These are phyloP conservation scores for Nemania bipapillata DNA, from an alignment of 2,329 filamentous ascomycete species.

Conservation along the genomic window DNA sequence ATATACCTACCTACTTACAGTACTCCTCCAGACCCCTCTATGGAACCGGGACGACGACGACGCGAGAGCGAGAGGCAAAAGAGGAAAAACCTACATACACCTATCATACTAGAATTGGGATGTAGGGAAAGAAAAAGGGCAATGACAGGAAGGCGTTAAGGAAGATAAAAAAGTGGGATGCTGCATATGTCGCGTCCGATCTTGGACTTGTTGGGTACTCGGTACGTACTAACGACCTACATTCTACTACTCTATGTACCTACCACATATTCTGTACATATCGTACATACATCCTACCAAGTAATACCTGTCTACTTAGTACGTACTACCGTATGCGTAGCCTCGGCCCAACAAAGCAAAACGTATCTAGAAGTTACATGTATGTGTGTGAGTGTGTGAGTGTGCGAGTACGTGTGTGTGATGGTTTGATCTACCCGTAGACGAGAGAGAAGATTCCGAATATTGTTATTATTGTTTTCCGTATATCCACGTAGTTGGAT, in stretches of 20 bases:
- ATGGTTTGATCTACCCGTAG: background rate
- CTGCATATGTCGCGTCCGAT: slow-evolving; percentile 36
- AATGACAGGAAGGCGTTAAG: slow-evolving; percentile 31
- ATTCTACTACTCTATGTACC: background rate
- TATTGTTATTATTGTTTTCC: background rate
- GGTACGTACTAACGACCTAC: slow-evolving; percentile 19
- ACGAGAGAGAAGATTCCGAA: background rate
- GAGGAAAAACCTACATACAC: slow-evolving; percentile 3
- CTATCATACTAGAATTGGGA: slow-evolving; percentile 16
- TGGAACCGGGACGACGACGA: background rate
- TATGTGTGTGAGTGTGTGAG: no score
- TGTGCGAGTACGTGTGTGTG: no score
- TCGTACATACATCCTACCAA: background rate
- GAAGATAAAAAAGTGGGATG: slow-evolving; percentile 32
- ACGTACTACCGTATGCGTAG: slow-evolving; percentile 7
- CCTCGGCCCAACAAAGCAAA: slow-evolving; percentile 12
- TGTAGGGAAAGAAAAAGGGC: slow-evolving; percentile 25
- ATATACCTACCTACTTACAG: no score
- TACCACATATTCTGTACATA: no score
- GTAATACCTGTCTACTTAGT: background rate
- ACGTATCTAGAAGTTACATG: slow-evolving; percentile 10
- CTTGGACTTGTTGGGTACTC: slow-evolving; percentile 32
- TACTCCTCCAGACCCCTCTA: background rate
- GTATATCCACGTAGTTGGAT: background rate
- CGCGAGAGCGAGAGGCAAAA: slow-evolving; percentile 18